Base-by-base conservation (phyloP, 129 eudicot species). In the Chrysanthemum lavandulifolium region DNA sequence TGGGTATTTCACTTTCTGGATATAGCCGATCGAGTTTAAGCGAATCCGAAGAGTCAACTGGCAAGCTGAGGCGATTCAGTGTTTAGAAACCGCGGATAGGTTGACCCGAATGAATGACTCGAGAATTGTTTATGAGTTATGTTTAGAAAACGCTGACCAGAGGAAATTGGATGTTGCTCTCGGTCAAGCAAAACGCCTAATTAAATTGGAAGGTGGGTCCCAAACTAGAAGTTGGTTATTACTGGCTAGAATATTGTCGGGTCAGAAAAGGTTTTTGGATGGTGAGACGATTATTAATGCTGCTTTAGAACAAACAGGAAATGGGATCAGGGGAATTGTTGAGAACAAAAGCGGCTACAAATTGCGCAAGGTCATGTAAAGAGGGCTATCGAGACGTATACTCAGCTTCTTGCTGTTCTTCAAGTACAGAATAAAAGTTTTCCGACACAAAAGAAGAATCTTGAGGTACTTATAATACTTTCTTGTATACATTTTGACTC, bases 341-440 rank as follows among this genome's bases (percentile, higher is more conserved):
- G 75, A 82, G 91, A 71, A 80, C 81, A 5, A 94, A 94, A 81
- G 99, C 91, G 4, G 78, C 70, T 94, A 59, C 97, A 88, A 83
- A 59, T 90, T 72, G 97, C 86, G 18, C 91, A 86, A 69, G 93
- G 91, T 75, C 82, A 79, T 58, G 67, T 94, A 59, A 86, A 88
- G 81, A 83, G 84, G 64, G 96, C 96, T 8, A 70, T 88, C 18
- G 85, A 81, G 67, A 94, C 97, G 5, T 94, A 86, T 73, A 81
- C 86, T 36, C 96, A 86, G 63, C 89, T 94, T 82, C 89, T 94
- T 81, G 99, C 94, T 43, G 73, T 90, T 78, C 84, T 90, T 79
- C 96, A 90, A 82, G 80, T 90, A 65, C 88, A 70, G 74, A 82
- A 60, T 11, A 92, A 92, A 75, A 89, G 92, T 82, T 83, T 87